These are phyloP conservation scores for Alternaria triticimaculans DNA, from an alignment of 2,329 filamentous ascomycete species.

Conservation along the genomic window DNA sequence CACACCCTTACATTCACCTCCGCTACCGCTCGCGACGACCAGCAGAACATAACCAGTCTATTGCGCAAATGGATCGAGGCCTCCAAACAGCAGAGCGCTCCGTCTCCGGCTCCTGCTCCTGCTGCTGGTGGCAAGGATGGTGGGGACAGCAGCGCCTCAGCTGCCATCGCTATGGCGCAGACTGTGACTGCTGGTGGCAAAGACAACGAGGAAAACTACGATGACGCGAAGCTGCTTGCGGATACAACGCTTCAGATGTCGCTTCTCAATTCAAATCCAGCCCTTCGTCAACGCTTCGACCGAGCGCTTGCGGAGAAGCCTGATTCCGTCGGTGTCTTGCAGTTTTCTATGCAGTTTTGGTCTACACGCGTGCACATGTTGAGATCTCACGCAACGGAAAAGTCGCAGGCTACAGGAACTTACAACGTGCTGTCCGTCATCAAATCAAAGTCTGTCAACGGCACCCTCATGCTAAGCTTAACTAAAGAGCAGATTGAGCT, in stretches of 20 bases:
- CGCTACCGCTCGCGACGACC: conserved; percentile 77
- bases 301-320: conserved; percentile 85
- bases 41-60: conserved; percentile 81
- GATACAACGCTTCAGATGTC: conserved; percentile 88
- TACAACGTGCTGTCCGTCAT: conserved; percentile 94
- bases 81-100: conserved; percentile 59
- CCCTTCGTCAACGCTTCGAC: conserved; percentile 82
- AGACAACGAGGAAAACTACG: conserved; percentile 71
- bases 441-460: conserved; percentile 77
- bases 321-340: conserved; percentile 76
- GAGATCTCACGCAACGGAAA: conserved; percentile 88
- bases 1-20: conserved; percentile 93
- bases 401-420: conserved; percentile 81
- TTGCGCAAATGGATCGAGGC: conserved; percentile 79
- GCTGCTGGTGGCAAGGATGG: conserved; percentile 34
- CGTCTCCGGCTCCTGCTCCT: conserved; percentile 44
- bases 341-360: conserved; percentile 95
- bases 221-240: conserved; percentile 76
- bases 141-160: conserved; percentile 55
- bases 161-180: conserved; percentile 78
- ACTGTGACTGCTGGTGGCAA: conserved; percentile 59
- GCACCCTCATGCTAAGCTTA: conserved; percentile 76
- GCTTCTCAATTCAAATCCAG: conserved; percentile 79
- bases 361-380: conserved; percentile 84
- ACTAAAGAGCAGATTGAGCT: conserved; percentile 91